These are phyloP conservation scores for Dactylellina leptospora DNA, from an alignment of 2,329 filamentous ascomycete species.

Conservation along the genomic window DNA sequence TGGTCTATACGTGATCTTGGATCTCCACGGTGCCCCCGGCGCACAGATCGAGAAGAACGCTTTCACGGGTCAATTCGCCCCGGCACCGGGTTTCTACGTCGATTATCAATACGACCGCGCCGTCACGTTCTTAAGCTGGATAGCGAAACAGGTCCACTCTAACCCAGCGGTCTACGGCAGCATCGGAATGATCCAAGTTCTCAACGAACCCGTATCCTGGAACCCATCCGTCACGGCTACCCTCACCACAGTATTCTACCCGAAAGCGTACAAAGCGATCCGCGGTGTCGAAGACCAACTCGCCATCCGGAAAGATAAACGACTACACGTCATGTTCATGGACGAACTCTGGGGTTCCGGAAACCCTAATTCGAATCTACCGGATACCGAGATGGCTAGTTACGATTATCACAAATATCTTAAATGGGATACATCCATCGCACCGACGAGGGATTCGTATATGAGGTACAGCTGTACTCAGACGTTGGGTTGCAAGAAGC, in stretches of 20 bases:
- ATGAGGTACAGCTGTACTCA: conserved; percentile 65
- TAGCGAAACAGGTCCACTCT: conserved; percentile 51
- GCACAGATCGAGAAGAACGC: conserved; percentile 43
- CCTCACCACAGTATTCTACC: conserved; percentile 64
- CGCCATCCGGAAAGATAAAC: conserved; percentile 61
- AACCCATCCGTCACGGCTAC: conserved; percentile 54
- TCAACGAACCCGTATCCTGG: conserved; percentile 53
- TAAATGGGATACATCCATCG: conserved; percentile 65
- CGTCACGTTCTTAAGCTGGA: conserved; percentile 34
- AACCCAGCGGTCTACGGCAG: conserved; percentile 50
- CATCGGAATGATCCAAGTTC: conserved; percentile 53
- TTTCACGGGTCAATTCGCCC: conserved; percentile 57
- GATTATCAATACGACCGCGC: conserved; percentile 68
- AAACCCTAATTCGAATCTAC: conserved; percentile 64
- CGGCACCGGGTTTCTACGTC: conserved; percentile 66
- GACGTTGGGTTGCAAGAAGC: conserved; percentile 61
- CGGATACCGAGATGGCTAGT: conserved; percentile 62
- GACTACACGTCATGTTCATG: conserved; percentile 68
- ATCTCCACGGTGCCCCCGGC: conserved; percentile 62
- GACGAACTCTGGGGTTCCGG: conserved; percentile 68
- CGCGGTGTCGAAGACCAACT: conserved; percentile 64
- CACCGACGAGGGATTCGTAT: conserved; percentile 64
- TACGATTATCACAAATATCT: conserved; percentile 67
- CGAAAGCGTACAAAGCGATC: conserved; percentile 63
- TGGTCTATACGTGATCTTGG: conserved; percentile 67